Percentiles rank a stretch among this genome's conserved stretches.
Evolutionary conservation across 1,139 yeast genomes (phyloP).

Genomic region (Pichia sp.): DNA sequence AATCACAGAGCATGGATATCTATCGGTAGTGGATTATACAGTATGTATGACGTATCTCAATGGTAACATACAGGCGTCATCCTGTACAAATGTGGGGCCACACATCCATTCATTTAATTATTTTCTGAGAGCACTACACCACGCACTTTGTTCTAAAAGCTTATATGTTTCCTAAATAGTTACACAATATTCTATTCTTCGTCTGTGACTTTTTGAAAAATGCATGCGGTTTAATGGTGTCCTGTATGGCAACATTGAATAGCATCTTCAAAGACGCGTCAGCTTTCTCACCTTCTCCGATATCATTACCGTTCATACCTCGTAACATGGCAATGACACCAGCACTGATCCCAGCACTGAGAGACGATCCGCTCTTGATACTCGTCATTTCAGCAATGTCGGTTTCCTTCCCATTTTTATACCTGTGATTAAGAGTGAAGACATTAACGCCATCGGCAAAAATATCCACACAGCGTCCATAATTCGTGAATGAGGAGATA

Average conservation of each 20-base stretch:
- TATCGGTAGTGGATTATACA: too few species aligned
- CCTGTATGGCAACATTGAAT: slow-evolving; percentile 21
- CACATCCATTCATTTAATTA: too few species aligned
- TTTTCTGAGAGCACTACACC: too few species aligned
- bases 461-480: slow-evolving; percentile 81
- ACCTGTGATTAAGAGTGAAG: slow-evolving; percentile 32
- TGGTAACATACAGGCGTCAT: too few species aligned
- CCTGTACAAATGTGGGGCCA: too few species aligned
- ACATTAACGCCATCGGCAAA: slow-evolving; percentile 74
- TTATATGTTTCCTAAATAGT: neutral
- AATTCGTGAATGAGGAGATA: slow-evolving; percentile 69
- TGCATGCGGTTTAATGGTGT: slow-evolving; percentile 1
- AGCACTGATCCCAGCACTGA: slow-evolving; percentile 74
- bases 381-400: slow-evolving; percentile 28
- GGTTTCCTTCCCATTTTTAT: slow-evolving; percentile 3
- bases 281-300: slow-evolving; percentile 24
- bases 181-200: slow-evolving; percentile 1
- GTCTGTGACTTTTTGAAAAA: slow-evolving; percentile 3
- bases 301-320: slow-evolving; percentile 36
- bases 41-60: too few species aligned
- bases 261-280: slow-evolving; percentile 34
- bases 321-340: too few species aligned
- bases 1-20: too few species aligned
- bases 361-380: slow-evolving; percentile 70
- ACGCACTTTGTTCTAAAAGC: too few species aligned